Percentiles rank a stretch among this genome's conserved stretches.
These are phyloP conservation scores for Dactylellina cionopaga DNA, from an alignment of 2,329 filamentous ascomycete genomes.

Conservation along the genomic window DNA sequence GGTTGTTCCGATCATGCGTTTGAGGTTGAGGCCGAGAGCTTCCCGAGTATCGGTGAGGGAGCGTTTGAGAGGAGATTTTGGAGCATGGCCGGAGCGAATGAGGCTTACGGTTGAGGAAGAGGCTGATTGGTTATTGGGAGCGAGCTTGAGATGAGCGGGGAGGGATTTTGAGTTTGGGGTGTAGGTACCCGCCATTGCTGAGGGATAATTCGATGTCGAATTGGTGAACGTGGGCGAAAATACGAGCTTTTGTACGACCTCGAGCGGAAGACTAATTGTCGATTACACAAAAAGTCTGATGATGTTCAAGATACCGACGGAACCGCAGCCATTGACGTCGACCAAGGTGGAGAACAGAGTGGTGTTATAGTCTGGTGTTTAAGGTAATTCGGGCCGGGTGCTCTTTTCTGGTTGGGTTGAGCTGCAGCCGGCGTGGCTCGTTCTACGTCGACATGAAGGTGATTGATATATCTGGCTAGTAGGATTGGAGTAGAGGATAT, in stretches of 20 bases:
- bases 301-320: neutral
- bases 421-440: conserved; percentile 24
- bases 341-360: neutral
- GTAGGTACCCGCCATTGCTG: conserved; percentile 37
- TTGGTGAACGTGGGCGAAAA: no score
- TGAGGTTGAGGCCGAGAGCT: conserved; percentile 71
- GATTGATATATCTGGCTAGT: no score
- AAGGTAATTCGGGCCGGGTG: conserved; percentile 6
- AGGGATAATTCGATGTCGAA: neutral
- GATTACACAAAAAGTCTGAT: no score
- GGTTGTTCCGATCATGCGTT: conserved; percentile 89
- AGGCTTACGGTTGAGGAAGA: conserved; percentile 26
- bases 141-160: conserved; percentile 45
- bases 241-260: no score
- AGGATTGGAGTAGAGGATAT: no score
- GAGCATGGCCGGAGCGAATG: conserved; percentile 32
- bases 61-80: conserved; percentile 60
- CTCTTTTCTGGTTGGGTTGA: conserved; percentile 33
- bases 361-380: no score
- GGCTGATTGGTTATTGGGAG: conserved; percentile 25
- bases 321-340: conserved; percentile 15
- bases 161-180: conserved; percentile 44
- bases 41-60: conserved; percentile 61
- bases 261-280: no score
- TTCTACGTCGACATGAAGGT: no score